These are phyloP conservation scores for Entomortierella lignicola DNA, from an alignment of 192 early-diverging fungal genomes.

Conservation along the genomic window DNA sequence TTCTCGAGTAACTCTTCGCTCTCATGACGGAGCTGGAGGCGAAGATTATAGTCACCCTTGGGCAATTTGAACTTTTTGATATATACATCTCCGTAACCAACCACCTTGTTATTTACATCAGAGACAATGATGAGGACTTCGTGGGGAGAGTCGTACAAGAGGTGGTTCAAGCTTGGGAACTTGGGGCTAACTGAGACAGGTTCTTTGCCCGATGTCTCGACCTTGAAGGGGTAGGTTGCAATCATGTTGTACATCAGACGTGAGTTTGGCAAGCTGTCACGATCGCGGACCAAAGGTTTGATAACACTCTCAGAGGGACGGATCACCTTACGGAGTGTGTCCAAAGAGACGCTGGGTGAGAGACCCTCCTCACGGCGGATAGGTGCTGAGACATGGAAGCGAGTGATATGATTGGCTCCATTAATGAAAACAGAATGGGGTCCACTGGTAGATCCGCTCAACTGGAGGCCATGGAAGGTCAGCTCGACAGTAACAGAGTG, in stretches of 20 bases:
- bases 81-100: conserved; percentile 80
- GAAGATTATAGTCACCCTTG: conserved; percentile 88
- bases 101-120: conserved; percentile 82
- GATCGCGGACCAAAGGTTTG: conserved; percentile 70
- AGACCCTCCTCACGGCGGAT: conserved; percentile 81
- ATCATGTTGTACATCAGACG: conserved; percentile 77
- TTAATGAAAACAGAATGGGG: conserved; percentile 52
- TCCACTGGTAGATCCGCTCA: conserved; percentile 59
- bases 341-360: conserved; percentile 61
- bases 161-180: conserved; percentile 69
- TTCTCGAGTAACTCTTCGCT: conserved; percentile 78
- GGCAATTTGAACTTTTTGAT: conserved; percentile 74
- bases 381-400: conserved; percentile 76
- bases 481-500: conserved; percentile 77
- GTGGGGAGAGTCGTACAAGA: conserved; percentile 85
- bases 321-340: conserved; percentile 72
- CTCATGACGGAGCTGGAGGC: conserved; percentile 80
- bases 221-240: conserved; percentile 79
- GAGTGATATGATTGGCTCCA: conserved; percentile 64
- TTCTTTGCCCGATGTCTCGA: conserved; percentile 63
- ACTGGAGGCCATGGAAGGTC: conserved; percentile 83
- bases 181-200: conserved; percentile 64
- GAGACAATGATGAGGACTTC: conserved; percentile 80
- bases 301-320: conserved; percentile 74
- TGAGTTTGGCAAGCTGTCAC: conserved; percentile 81